Evolutionary conservation across 202 grass and related monocot species (phyloP).

Genomic region (Schoenoplectus tabernaemontani): DNA sequence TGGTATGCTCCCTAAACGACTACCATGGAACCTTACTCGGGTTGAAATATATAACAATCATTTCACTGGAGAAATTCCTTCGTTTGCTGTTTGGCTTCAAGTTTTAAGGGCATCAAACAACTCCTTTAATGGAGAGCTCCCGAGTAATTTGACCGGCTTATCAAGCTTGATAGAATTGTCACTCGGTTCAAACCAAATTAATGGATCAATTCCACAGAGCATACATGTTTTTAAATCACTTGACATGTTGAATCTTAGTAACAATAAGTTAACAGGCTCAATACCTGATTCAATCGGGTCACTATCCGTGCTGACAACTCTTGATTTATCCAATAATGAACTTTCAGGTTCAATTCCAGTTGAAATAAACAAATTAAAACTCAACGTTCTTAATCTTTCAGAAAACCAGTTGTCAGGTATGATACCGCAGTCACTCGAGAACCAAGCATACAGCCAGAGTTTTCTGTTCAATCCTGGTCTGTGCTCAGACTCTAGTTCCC

Average conservation of each 20-base stretch:
- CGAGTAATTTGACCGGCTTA: slow-evolving; percentile 32
- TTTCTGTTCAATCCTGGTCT: slow-evolving; percentile 57
- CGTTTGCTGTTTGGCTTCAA: not conserved
- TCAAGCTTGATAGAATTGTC: slow-evolving; percentile 19
- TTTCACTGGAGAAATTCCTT: slow-evolving; percentile 48
- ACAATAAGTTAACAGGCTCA: slow-evolving; percentile 35
- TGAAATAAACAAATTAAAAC: slow-evolving; percentile 26
- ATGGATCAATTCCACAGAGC: slow-evolving; percentile 34
- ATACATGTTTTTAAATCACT: slow-evolving; percentile 39
- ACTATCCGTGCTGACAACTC: slow-evolving; percentile 24
- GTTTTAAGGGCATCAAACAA: slow-evolving; percentile 52
- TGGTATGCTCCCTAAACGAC: slow-evolving; percentile 30
- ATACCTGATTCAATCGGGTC: slow-evolving; percentile 37
- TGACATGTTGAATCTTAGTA: slow-evolving; percentile 41
- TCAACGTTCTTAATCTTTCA: slow-evolving; percentile 41
- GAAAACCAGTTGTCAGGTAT: slow-evolving; percentile 50
- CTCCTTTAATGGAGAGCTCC: slow-evolving; percentile 34
- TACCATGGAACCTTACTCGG: slow-evolving; percentile 26
- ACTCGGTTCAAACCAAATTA: slow-evolving; percentile 37
- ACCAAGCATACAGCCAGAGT: slow-evolving; percentile 35
- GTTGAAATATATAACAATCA: slow-evolving; percentile 57
- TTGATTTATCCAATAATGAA: slow-evolving; percentile 57
- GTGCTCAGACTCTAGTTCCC: slow-evolving; percentile 27
- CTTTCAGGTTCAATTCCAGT: slow-evolving; percentile 48
- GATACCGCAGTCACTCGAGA: slow-evolving; percentile 43